A percentile compares a stretch with the other conserved stretches of the same genome.
Evolutionary conservation across 106 monocot genomes (phyloP).

Genomic region (Triglochin maritima): DNA sequence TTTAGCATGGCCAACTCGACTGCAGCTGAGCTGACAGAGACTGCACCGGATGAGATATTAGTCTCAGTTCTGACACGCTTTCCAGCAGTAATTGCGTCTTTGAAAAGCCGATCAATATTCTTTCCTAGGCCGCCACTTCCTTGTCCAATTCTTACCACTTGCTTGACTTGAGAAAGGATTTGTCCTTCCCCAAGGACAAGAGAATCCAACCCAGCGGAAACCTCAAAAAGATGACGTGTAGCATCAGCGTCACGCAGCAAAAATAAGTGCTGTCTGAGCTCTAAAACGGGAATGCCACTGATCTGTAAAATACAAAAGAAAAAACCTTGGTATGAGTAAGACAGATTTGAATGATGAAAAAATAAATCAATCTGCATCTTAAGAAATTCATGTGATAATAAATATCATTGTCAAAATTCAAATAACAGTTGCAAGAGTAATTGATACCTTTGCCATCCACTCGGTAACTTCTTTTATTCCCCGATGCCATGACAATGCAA

Average conservation of each 20-base stretch:
- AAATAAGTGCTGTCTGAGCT: constrained; percentile 76
- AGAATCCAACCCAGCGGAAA: constrained; percentile 90
- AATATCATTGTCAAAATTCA: too few relatives aligned
- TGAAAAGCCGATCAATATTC: constrained; percentile 90
- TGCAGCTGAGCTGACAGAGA: constrained; percentile 96
- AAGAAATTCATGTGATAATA: too few relatives aligned
- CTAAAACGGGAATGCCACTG: constrained; percentile 82
- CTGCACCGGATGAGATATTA: constrained; percentile 90
- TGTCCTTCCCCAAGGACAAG: constrained; percentile 97
- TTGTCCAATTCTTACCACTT: constrained; percentile 78
- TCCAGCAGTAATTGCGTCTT: constrained; percentile 82
- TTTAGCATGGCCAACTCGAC: constrained; percentile 95
- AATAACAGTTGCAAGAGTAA: background rate
- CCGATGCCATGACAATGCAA: constrained; percentile 89
- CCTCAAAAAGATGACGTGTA: constrained; percentile 85
- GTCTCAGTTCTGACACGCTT: constrained; percentile 84
- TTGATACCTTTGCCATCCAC: constrained; percentile 91
- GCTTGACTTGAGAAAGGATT: constrained; percentile 94
- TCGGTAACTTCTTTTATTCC: constrained; percentile 92
- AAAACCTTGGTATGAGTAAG: background rate
- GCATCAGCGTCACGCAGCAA: constrained; percentile 90
- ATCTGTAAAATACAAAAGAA: constrained; percentile 30
- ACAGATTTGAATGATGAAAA: too few relatives aligned
- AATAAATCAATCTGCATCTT: too few relatives aligned
- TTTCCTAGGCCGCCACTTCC: constrained; percentile 68